A percentile compares a stretch with the other conserved stretches of the same genome.
These are phyloP conservation scores for Tulasnella calospora DNA, from an alignment of 768 basidiomycete genomes.

Conservation along the genomic window DNA sequence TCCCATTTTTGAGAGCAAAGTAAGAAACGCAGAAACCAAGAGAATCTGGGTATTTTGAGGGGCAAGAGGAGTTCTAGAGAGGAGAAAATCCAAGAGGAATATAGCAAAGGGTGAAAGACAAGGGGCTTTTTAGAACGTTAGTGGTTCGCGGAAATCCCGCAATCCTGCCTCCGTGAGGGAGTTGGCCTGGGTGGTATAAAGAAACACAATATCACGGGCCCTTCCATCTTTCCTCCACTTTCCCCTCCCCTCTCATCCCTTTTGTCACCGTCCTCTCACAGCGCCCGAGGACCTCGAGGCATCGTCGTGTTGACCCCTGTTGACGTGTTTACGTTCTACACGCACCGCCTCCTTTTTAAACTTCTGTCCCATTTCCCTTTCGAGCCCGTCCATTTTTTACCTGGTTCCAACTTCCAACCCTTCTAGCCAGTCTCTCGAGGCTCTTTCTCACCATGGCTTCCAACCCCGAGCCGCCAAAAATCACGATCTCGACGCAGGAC, in stretches of 20 bases:
- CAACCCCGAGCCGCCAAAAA: neutral
- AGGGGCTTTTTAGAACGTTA: neutral
- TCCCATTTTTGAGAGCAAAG: neutral
- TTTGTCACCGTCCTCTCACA: neutral
- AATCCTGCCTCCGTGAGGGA: neutral
- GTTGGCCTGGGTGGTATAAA: neutral
- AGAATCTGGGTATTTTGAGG: neutral
- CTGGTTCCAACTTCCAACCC: neutral
- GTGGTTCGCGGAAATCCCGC: neutral
- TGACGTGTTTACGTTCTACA: neutral
- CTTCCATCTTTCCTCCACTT: neutral
- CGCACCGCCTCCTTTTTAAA: neutral
- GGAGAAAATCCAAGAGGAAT: neutral
- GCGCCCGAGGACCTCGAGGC: neutral
- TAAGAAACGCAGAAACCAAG: neutral
- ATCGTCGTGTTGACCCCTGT: slow-evolving; percentile 4
- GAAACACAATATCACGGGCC: neutral
- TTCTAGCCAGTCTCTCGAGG: neutral
- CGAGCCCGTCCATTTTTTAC: neutral
- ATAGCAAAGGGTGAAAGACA: neutral
- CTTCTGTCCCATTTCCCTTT: neutral
- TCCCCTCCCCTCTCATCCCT: neutral
- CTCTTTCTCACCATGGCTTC: neutral
- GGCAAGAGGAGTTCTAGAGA: neutral
- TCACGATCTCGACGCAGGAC: slow-evolving; percentile 19